Evolutionary conservation across 192 early-diverging fungal genomes (phyloP).

Genomic region (Coemansia sp.): DNA sequence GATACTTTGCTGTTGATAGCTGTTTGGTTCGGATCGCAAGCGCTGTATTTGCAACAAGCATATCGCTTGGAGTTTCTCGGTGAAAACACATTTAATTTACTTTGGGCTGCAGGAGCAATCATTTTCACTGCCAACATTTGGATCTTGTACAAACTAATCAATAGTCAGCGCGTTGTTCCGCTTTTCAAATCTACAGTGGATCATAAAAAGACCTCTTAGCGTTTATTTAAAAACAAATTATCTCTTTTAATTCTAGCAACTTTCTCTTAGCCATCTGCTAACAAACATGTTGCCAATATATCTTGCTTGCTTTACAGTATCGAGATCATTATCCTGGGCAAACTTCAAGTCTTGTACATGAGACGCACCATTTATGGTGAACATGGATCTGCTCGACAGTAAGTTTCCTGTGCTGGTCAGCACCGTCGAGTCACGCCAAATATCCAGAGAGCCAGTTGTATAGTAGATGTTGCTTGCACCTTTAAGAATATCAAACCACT

Average conservation of each 20-base stretch:
- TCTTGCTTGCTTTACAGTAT: conserved; percentile 17
- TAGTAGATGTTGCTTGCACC: conserved; percentile 55
- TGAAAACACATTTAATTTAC: conserved; percentile 69
- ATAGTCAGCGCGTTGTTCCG: conserved; percentile 29
- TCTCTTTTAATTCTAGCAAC: no score
- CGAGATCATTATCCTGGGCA: conserved; percentile 15
- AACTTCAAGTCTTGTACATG: conserved; percentile 35
- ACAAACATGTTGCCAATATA: conserved; percentile 20
- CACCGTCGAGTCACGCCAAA: conserved; percentile 57
- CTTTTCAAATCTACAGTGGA: conserved; percentile 11
- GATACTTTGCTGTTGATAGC: conserved; percentile 57
- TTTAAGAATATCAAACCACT: conserved; percentile 24
- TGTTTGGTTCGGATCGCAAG: conserved; percentile 77
- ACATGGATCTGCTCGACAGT: conserved; percentile 12
- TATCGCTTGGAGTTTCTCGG: conserved; percentile 88
- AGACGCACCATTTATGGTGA: conserved; percentile 32
- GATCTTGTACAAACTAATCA: conserved; percentile 60
- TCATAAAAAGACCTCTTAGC: no score
- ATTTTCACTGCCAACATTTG: conserved; percentile 74
- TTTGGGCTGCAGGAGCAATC: conserved; percentile 70
- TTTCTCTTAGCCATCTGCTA: conserved; percentile 13
- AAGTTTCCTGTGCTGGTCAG: conserved; percentile 14
- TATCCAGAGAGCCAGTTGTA: conserved; percentile 61
- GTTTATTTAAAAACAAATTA: no score
- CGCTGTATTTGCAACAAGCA: conserved; percentile 79